Evolutionary conservation across 1,284 basidiomycete genomes (phyloP).

Genomic region (Melampsora abietis-canadensis): DNA sequence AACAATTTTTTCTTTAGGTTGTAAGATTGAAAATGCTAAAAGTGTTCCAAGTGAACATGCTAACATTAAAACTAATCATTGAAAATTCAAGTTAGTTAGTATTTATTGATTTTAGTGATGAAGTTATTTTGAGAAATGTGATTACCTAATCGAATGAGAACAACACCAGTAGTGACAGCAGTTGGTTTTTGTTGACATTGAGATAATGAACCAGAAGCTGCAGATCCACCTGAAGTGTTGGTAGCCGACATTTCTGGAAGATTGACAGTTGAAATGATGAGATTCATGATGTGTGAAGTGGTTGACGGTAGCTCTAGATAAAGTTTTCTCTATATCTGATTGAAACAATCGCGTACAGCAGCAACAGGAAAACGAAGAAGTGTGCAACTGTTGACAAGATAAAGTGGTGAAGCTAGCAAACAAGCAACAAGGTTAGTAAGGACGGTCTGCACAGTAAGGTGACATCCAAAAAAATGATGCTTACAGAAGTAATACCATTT

Average conservation of each 20-base stretch:
- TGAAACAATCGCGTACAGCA: too few species aligned
- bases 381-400: too few species aligned
- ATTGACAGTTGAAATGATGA: neutral
- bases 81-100: neutral
- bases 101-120: neutral
- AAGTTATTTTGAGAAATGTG: too few species aligned
- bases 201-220: constrained; percentile 28
- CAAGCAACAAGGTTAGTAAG: too few species aligned
- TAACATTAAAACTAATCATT: constrained; percentile 17
- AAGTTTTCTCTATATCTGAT: too few species aligned
- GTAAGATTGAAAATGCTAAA: constrained; percentile 69
- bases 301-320: too few species aligned
- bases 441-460: too few species aligned
- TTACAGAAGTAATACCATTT: too few species aligned
- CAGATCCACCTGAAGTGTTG: constrained; percentile 28
- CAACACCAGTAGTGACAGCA: constrained; percentile 22
- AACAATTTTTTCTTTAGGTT: constrained; percentile 67
- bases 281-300: too few species aligned
- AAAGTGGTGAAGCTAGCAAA: too few species aligned
- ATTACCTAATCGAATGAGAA: constrained; percentile 38
- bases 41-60: constrained; percentile 59
- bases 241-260: constrained; percentile 26
- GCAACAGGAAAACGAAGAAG: too few species aligned
- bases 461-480: too few species aligned
- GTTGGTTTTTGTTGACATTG: constrained; percentile 41